Percentiles rank a stretch among this genome's conserved stretches.
Evolutionary conservation across 176 grass and related monocot species (phyloP).

Genomic region (Alloteropsis semialata): DNA sequence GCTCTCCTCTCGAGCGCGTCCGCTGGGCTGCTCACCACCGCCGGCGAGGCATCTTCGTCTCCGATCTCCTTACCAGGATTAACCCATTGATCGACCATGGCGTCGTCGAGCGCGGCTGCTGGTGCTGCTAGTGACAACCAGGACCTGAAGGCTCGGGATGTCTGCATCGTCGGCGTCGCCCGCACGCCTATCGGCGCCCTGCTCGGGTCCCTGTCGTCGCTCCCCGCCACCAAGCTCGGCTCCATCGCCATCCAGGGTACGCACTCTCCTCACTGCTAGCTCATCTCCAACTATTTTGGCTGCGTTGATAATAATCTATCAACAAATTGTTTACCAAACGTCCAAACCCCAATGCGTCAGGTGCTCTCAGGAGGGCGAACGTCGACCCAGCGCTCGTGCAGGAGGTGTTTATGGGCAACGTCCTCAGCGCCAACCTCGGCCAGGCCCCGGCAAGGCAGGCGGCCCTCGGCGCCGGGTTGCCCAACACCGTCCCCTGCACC

Average conservation of each 20-base stretch:
- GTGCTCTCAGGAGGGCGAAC: conserved; percentile 68
- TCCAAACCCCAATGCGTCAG: conserved; percentile 15
- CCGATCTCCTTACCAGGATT: background rate
- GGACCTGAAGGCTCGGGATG: conserved; percentile 44
- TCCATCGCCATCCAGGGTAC: conserved; percentile 81
- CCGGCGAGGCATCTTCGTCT: background rate
- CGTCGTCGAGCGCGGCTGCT: background rate
- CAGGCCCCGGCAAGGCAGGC: conserved; percentile 94
- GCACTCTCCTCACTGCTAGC: background rate
- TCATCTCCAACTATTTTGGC: background rate
- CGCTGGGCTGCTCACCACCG: background rate
- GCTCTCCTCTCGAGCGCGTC: background rate
- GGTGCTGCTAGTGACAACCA: background rate
- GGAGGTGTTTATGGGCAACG: conserved; percentile 96
- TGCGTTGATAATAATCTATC: background rate
- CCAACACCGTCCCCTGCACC: conserved; percentile 79
- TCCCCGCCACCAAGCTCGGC: conserved; percentile 81
- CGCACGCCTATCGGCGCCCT: conserved; percentile 85
- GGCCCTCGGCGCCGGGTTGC: conserved; percentile 75
- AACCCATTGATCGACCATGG: background rate
- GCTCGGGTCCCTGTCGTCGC: conserved; percentile 78
- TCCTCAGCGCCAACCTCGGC: conserved; percentile 89
- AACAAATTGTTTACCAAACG: background rate
- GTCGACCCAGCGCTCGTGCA: conserved; percentile 74
- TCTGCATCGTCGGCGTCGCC: conserved; percentile 79